These are phyloP conservation scores for Pugionium cornutum DNA, from an alignment of 345 rosid genomes.

Conservation along the genomic window DNA sequence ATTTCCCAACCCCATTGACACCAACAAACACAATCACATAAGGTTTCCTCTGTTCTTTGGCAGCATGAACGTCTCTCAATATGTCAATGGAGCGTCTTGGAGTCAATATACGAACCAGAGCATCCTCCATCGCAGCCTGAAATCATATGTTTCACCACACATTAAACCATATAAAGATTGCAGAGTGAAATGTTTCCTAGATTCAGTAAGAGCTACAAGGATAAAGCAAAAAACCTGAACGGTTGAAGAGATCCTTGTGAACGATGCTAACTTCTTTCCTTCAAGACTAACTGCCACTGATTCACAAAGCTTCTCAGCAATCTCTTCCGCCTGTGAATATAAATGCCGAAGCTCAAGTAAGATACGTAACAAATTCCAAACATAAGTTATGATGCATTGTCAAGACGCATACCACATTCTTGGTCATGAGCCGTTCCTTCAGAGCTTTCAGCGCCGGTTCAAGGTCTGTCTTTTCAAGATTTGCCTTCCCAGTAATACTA, in stretches of 20 bases:
- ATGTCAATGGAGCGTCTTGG: constrained; percentile 97
- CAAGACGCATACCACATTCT: constrained; percentile 82
- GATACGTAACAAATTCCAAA: background rate
- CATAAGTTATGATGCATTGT: constrained; percentile 1
- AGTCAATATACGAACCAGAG: constrained; percentile 92
- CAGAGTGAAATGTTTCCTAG: background rate
- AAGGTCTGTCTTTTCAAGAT: constrained; percentile 89
- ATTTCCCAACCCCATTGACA: constrained; percentile 98
- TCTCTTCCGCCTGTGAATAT: constrained; percentile 83
- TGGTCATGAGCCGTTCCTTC: constrained; percentile 97
- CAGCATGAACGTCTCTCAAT: constrained; percentile 87
- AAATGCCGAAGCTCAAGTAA: constrained; percentile 1
- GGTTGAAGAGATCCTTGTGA: constrained; percentile 93
- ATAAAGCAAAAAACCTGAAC: constrained; percentile 67
- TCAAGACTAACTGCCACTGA: constrained; percentile 95
- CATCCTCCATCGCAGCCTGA: constrained; percentile 97
- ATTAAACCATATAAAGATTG: constrained; percentile 15
- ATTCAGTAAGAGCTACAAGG: constrained; percentile 8
- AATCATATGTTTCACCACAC: constrained; percentile 32
- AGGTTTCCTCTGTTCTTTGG: constrained; percentile 89
- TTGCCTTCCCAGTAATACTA: constrained; percentile 97
- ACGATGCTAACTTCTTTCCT: constrained; percentile 94
- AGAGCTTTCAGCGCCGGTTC: constrained; percentile 94
- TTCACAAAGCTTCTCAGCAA: constrained; percentile 97
- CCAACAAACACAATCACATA: constrained; percentile 97